Evolutionary conservation across 2,329 filamentous ascomycete species (phyloP).

Genomic region (Neocatenulostroma microsporum): DNA sequence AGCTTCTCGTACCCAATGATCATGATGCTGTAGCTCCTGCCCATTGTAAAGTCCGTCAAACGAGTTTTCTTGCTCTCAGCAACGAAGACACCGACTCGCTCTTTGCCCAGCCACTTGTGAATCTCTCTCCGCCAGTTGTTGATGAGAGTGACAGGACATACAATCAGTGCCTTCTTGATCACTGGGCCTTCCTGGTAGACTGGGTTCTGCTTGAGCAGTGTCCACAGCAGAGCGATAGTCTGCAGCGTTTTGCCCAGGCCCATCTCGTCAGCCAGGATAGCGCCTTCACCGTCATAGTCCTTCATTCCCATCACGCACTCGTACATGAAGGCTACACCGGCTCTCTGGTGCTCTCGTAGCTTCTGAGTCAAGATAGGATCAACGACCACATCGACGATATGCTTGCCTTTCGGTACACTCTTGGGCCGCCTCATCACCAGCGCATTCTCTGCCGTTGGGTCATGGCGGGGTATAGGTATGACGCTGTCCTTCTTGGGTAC

Average conservation of each 20-base stretch:
- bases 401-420: slow-evolving; percentile 51
- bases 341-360: slow-evolving; percentile 59
- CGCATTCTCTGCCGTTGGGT: slow-evolving; percentile 52
- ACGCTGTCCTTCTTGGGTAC: slow-evolving; percentile 38
- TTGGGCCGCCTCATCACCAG: slow-evolving; percentile 59
- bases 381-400: slow-evolving; percentile 64
- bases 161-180: slow-evolving; percentile 63
- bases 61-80: slow-evolving; percentile 51
- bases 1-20: slow-evolving; percentile 68
- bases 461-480: slow-evolving; percentile 55
- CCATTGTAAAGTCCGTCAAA: slow-evolving; percentile 61
- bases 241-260: slow-evolving; percentile 66
- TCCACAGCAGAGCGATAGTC: slow-evolving; percentile 65
- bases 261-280: slow-evolving; percentile 69
- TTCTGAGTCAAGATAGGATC: slow-evolving; percentile 58
- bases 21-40: slow-evolving; percentile 61
- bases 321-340: slow-evolving; percentile 64
- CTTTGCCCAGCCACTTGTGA: slow-evolving; percentile 64
- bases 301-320: slow-evolving; percentile 70
- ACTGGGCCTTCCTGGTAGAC: slow-evolving; percentile 52
- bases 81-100: slow-evolving; percentile 61
- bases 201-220: slow-evolving; percentile 63
- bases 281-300: slow-evolving; percentile 57
- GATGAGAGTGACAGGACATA: slow-evolving; percentile 64
- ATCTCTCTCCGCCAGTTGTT: slow-evolving; percentile 69